phyloP scores from a whole-genome alignment of 2,329 filamentous ascomycete species.

The Nakataea oryzae region DNA sequence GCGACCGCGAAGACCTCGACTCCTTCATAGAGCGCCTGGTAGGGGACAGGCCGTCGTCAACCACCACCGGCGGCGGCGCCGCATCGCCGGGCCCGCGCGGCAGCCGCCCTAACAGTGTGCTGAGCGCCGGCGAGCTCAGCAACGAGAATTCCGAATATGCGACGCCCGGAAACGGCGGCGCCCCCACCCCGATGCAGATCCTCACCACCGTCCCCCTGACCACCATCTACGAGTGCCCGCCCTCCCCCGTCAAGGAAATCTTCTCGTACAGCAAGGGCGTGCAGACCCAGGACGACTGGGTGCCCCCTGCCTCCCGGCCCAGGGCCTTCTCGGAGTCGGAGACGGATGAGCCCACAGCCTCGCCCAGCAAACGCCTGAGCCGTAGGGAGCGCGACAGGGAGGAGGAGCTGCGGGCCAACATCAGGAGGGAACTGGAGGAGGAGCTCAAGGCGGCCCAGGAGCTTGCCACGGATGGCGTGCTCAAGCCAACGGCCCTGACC shows the following conservation, averaged over 20 bases:
- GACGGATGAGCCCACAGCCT: constrained; percentile 47
- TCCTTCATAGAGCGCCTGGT: constrained; percentile 76
- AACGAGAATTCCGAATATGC: constrained; percentile 57
- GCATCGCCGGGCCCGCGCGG: constrained; percentile 57
- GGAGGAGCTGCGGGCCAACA: constrained; percentile 76
- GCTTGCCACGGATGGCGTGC: constrained; percentile 38
- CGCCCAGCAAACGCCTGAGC: constrained; percentile 64
- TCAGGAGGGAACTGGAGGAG: constrained; percentile 85
- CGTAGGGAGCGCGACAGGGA: constrained; percentile 72
- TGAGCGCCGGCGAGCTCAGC: constrained; percentile 74
- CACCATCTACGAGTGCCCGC: constrained; percentile 72
- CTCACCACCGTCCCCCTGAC: constrained; percentile 64
- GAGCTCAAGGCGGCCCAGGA: constrained; percentile 69
- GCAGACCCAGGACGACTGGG: constrained; percentile 75
- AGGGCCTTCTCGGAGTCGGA: constrained; percentile 52
- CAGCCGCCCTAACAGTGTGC: constrained; percentile 76
- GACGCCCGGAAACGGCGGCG: constrained; percentile 28
- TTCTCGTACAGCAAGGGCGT: constrained; percentile 97
- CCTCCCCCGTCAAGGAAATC: constrained; percentile 67
- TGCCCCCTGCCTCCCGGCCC: constrained; percentile 38
- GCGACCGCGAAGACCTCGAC: constrained; percentile 66
- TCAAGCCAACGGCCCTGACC: constrained; percentile 27
- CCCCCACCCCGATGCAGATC: constrained; percentile 46
- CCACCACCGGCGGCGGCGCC: constrained; percentile 45
- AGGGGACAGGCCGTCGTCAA: constrained; percentile 62